A percentile compares a stretch with the other conserved stretches of the same genome.
phyloP scores from a whole-genome alignment of 768 basidiomycete genomes.

The Termitomyces eurrhizus region DNA sequence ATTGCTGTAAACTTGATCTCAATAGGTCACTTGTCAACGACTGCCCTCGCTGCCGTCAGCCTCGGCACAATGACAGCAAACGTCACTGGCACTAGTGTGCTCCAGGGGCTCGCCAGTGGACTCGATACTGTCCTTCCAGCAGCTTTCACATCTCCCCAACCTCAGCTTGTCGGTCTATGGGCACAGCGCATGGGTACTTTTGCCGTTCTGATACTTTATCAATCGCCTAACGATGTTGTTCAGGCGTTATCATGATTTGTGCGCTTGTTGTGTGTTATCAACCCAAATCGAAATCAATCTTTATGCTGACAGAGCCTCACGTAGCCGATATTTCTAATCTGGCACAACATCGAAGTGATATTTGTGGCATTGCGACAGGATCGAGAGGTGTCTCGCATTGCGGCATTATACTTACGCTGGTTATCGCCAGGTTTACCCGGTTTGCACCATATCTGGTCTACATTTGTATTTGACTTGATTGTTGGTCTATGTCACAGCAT shows the following conservation, averaged over 20 bases:
- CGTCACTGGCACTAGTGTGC: constrained; percentile 30
- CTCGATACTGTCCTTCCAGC: constrained; percentile 74
- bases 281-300: not conserved
- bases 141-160: constrained; percentile 64
- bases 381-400: constrained; percentile 7
- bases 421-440: not conserved
- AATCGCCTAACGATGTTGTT: not conserved
- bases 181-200: constrained; percentile 55
- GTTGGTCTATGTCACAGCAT: not conserved
- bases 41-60: constrained; percentile 62
- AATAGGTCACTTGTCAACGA: constrained; percentile 72
- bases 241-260: constrained; percentile 6
- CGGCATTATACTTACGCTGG: constrained; percentile 6
- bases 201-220: not conserved
- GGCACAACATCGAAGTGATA: not conserved
- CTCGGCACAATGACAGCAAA: constrained; percentile 46
- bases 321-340: constrained; percentile 1
- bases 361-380: constrained; percentile 3
- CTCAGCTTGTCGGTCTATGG: constrained; percentile 49
- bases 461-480: not conserved
- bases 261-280: constrained; percentile 4
- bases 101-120: constrained; percentile 59
- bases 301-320: not conserved
- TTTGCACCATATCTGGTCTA: not conserved
- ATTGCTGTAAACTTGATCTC: constrained; percentile 60